A percentile compares a stretch with the other conserved stretches of the same genome.
phyloP scores from a whole-genome alignment of 1,284 basidiomycete genomes.

The Heterobasidion parviporum region DNA sequence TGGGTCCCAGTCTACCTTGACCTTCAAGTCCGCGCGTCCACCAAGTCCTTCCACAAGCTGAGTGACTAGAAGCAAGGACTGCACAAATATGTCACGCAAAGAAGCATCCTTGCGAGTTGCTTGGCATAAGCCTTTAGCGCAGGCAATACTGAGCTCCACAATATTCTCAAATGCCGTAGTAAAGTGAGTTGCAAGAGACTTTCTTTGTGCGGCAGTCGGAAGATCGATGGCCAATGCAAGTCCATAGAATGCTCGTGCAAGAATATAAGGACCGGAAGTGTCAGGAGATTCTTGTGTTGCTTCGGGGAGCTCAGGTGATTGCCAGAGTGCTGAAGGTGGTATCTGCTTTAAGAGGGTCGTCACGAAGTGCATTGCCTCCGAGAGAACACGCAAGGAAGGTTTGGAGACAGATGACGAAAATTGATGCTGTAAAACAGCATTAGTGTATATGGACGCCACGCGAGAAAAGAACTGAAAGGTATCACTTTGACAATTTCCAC shows the following conservation, averaged over 20 bases:
- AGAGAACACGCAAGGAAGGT: slow-evolving; percentile 5
- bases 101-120: slow-evolving; percentile 19
- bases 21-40: slow-evolving; percentile 16
- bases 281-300: slow-evolving; percentile 12
- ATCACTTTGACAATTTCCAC: slow-evolving; percentile 56
- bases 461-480: not conserved
- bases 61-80: slow-evolving; percentile 41
- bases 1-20: slow-evolving; percentile 49
- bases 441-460: too few relatives aligned
- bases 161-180: slow-evolving; percentile 48
- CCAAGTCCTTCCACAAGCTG: slow-evolving; percentile 38
- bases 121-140: slow-evolving; percentile 30
- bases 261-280: slow-evolving; percentile 36
- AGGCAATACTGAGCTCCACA: slow-evolving; percentile 35
- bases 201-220: slow-evolving; percentile 2
- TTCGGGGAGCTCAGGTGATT: slow-evolving; percentile 37
- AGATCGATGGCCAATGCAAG: slow-evolving; percentile 25
- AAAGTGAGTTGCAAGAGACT: slow-evolving; percentile 40
- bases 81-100: slow-evolving; percentile 41
- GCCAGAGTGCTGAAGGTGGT: slow-evolving; percentile 39
- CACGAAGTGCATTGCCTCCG: slow-evolving; percentile 14
- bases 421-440: slow-evolving; percentile 25
- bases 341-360: slow-evolving; percentile 40
- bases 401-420: slow-evolving; percentile 27
- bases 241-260: slow-evolving; percentile 54